A percentile compares a stretch with the other conserved stretches of the same genome.
These are phyloP conservation scores for Arthrobotrys megalospora DNA, from an alignment of 2,329 filamentous ascomycete species.

Conservation along the genomic window DNA sequence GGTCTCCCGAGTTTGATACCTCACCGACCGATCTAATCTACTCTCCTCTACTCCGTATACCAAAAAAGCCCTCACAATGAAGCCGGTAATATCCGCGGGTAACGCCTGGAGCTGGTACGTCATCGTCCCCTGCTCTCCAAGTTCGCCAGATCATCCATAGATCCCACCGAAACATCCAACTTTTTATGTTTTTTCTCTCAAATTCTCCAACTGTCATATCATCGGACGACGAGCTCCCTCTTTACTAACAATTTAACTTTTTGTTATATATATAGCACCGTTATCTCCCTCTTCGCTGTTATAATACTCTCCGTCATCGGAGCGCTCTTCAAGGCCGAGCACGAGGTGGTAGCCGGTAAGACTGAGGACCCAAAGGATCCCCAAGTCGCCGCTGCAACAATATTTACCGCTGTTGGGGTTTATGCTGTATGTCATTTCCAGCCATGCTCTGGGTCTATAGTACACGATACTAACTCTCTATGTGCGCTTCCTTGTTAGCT, in stretches of 20 bases:
- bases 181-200: slow-evolving; percentile 44
- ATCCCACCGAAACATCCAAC: slow-evolving; percentile 61
- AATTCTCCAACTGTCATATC: slow-evolving; percentile 57
- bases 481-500: slow-evolving; percentile 70
- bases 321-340: slow-evolving; percentile 81
- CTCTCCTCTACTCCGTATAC: neutral
- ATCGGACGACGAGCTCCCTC: slow-evolving; percentile 1
- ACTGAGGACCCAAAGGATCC: slow-evolving; percentile 76
- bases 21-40: neutral
- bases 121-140: slow-evolving; percentile 13
- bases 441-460: neutral
- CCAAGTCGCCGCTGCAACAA: slow-evolving; percentile 83
- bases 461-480: slow-evolving; percentile 12
- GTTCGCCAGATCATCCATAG: slow-evolving; percentile 62
- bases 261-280: slow-evolving; percentile 73
- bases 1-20: neutral
- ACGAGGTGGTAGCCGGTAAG: slow-evolving; percentile 86
- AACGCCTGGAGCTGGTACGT: slow-evolving; percentile 95
- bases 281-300: slow-evolving; percentile 78
- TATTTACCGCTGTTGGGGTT: slow-evolving; percentile 89
- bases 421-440: slow-evolving; percentile 79
- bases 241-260: slow-evolving; percentile 61
- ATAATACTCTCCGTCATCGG: slow-evolving; percentile 77
- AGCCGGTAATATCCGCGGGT: slow-evolving; percentile 90
- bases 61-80: slow-evolving; percentile 76